Conservation (phyloP, 208 protist species). For the Crithidia mellificae region DNA sequence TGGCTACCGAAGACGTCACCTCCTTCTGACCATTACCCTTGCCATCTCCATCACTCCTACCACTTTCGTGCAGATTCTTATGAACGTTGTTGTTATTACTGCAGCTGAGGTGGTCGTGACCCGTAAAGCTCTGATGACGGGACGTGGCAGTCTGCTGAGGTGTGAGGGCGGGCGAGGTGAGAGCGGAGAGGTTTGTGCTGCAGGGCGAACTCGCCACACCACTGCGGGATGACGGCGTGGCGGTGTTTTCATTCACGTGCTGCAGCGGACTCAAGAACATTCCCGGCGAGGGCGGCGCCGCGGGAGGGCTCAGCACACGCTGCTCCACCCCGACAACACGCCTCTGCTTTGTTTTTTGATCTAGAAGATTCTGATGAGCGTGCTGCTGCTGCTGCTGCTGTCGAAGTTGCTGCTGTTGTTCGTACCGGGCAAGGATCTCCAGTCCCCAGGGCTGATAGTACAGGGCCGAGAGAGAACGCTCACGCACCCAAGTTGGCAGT, state of each 20-base stretch:
- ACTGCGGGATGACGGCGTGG: background rate
- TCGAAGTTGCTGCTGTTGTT: constrained; percentile 20
- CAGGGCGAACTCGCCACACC: background rate
- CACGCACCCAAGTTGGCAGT: constrained; percentile 31
- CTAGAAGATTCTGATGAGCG: no score
- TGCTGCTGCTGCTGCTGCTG: constrained; percentile 21
- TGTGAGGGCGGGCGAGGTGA: constrained; percentile 4
- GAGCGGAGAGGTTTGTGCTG: constrained; percentile 2
- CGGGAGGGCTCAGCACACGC: no score
- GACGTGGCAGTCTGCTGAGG: background rate
- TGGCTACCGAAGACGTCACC: no score
- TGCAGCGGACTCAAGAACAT: no score
- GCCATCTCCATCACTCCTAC: no score
- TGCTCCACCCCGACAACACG: no score
- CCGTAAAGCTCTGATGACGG: background rate
- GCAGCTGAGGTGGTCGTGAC: background rate
- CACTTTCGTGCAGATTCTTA: no score
- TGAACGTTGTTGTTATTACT: background rate
- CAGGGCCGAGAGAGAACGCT: constrained; percentile 34
- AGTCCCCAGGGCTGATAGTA: constrained; percentile 39
- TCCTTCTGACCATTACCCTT: no score
- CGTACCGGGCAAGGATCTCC: constrained; percentile 32
- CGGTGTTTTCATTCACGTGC: background rate
- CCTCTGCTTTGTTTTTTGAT: background rate
- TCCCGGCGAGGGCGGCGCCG: no score